These are phyloP conservation scores for Lyophyllum semitale DNA, from an alignment of 768 basidiomycete species.

Conservation along the genomic window DNA sequence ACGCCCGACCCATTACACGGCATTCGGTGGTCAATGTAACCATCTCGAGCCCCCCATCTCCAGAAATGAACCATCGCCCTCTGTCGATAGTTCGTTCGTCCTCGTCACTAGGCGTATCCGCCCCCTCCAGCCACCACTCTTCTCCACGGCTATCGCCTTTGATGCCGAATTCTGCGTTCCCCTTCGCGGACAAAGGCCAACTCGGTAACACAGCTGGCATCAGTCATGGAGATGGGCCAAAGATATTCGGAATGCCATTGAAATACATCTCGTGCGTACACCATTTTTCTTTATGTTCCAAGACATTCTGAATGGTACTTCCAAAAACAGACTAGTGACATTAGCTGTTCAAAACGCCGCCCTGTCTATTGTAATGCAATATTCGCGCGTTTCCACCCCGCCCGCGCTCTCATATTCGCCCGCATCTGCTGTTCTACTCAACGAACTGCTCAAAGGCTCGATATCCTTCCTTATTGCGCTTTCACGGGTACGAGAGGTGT, in stretches of 20 bases:
- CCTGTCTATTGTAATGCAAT: conserved; percentile 97
- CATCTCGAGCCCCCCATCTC: conserved; percentile 18
- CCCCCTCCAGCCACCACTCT: conserved; percentile 31
- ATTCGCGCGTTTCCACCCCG: conserved; percentile 89
- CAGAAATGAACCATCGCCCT: conserved; percentile 66
- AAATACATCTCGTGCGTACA: conserved; percentile 80
- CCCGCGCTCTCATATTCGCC: conserved; percentile 85
- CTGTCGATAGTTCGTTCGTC: conserved; percentile 57
- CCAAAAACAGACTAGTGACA: conserved; percentile 64
- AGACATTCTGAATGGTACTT: conserved; percentile 2
- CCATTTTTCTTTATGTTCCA: conserved; percentile 4
- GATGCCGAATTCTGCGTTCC: conserved; percentile 47
- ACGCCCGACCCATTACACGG: conserved; percentile 15
- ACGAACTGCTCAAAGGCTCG: conserved; percentile 90
- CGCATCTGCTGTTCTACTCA: conserved; percentile 90
- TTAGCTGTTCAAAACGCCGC: conserved; percentile 95
- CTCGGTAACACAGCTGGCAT: conserved; percentile 26
- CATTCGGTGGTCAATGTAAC: conserved; percentile 15
- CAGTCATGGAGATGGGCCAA: conserved; percentile 46
- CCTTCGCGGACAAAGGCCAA: conserved; percentile 41
- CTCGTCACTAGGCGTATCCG: conserved; percentile 40
- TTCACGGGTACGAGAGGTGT: conserved; percentile 43
- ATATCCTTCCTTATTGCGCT: conserved; percentile 93
- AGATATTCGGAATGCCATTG: conserved; percentile 69
- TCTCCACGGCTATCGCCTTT: conserved; percentile 53